phyloP scores from a whole-genome alignment of 495 filamentous ascomycete species.

The Gamarada debralockiae region DNA sequence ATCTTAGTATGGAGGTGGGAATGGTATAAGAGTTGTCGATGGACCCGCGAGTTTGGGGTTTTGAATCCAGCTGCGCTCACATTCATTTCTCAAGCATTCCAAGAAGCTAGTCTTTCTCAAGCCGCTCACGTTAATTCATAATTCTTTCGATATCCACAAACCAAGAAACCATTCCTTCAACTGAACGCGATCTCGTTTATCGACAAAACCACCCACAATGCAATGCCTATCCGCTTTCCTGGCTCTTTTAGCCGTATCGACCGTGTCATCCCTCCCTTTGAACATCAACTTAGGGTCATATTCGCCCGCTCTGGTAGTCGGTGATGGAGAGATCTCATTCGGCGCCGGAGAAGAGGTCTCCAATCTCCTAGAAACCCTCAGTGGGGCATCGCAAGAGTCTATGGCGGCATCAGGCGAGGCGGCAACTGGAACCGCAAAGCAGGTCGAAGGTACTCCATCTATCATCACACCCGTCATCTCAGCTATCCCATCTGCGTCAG shows the following conservation, averaged over 20 bases:
- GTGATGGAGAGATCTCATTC: constrained; percentile 54
- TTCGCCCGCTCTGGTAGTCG: constrained; percentile 53
- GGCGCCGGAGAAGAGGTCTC: constrained; percentile 33
- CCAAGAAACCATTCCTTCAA: no score
- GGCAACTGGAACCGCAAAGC: background rate
- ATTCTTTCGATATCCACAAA: no score
- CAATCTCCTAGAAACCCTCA: constrained; percentile 13
- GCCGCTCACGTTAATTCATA: no score
- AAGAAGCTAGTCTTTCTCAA: no score
- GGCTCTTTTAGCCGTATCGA: constrained; percentile 19
- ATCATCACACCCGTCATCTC: background rate
- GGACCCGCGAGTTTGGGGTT: no score
- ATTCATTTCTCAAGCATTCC: no score
- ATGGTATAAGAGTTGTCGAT: no score
- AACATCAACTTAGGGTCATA: constrained; percentile 60
- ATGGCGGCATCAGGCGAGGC: background rate
- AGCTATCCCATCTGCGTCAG: background rate
- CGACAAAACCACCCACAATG: no score
- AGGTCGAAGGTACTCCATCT: background rate
- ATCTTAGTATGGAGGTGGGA: no score
- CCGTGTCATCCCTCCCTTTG: constrained; percentile 35
- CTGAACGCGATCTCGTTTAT: no score
- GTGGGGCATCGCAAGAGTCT: constrained; percentile 4
- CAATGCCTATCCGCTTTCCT: constrained; percentile 17
- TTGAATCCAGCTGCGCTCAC: no score